phyloP scores from a whole-genome alignment of 2,329 filamentous ascomycete genomes.

The Penicillium sp. region DNA sequence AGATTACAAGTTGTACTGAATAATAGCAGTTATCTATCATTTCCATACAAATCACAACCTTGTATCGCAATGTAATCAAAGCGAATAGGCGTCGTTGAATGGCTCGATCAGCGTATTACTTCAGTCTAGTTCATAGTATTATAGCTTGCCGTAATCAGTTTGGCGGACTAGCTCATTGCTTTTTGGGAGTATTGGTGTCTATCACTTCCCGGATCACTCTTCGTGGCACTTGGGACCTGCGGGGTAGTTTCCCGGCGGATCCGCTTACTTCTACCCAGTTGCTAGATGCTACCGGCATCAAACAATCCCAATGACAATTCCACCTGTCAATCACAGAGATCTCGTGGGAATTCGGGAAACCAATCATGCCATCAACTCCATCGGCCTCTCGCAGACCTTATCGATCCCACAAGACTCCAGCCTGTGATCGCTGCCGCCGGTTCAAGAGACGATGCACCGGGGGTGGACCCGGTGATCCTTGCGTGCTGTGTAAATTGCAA shows the following conservation, averaged over 20 bases:
- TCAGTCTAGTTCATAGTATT: too few relatives aligned
- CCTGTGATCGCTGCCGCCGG: conserved; percentile 10
- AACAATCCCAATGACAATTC: neutral
- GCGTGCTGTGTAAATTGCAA: conserved; percentile 12
- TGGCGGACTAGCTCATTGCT: too few relatives aligned
- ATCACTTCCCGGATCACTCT: neutral
- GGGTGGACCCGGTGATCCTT: neutral
- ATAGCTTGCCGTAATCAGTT: too few relatives aligned
- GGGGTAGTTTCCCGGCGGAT: conserved; percentile 3
- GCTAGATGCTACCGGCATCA: neutral
- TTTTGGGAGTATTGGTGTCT: too few relatives aligned
- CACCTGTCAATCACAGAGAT: neutral
- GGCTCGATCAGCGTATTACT: too few relatives aligned
- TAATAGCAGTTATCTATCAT: too few relatives aligned
- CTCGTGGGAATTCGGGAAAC: too few relatives aligned
- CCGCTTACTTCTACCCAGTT: neutral
- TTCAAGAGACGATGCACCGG: conserved; percentile 10
- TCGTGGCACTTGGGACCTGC: neutral
- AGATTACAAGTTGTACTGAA: neutral
- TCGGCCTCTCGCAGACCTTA: neutral
- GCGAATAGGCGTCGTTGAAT: too few relatives aligned
- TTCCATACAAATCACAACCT: too few relatives aligned
- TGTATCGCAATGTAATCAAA: too few relatives aligned
- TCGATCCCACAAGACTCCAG: conserved; percentile 9
- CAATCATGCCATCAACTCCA: neutral